Base-by-base conservation (phyloP, 1,284 basidiomycete genomes). In the Microstroma glucosiphilum region DNA sequence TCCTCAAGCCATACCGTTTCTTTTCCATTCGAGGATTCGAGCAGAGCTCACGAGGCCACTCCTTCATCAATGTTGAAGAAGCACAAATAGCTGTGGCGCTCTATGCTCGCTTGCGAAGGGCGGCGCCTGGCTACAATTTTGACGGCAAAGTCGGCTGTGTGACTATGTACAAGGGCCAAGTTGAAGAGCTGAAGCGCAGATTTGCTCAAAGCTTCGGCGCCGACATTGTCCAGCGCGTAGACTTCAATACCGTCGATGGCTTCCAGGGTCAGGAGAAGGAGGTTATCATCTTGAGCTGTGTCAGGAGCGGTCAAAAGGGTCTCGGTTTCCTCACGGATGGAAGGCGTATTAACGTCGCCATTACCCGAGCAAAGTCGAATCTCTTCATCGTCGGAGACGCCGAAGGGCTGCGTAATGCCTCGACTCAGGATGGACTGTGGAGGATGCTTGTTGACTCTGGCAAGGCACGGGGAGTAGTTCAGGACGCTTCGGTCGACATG, bases 331-430 rank as follows among this genome's bases (percentile, higher is more conserved):
- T 79, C 58, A 63, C 65, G 60, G 76, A 78, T 43, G 64, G 66
- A 15, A 64, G 76, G 26, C 76, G 77, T 57, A 64, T 77, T 53
- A 98, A 99, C 80, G 96, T 99, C 23, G 94, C 96, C 21, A 82
- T 99, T 43, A 99, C 96, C n/a, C 88, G 96, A 76, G 91, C 96
- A 4, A 90, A 89, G 75, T 92, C 91, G 25, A 96, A 92, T 8
- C 81, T 98, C 11, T 98, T 94, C 78, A 87, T 99, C 57, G 84
- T 99, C 30, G 96, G 96, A 6, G 88, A 97, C 59, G 88, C 88
- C 7, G 82, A 89, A 9, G 43, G 46, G 25, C 25, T 62, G 42
- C 57, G 59, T 53, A 25, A 54, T 54, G 51, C 51, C 51, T 19
- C 17, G 6, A 19, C n/a, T 7, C 11, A n/a, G 1, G 56, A 54